A percentile compares a stretch with the other conserved stretches of the same genome.
These are phyloP conservation scores for Primulina tabacum DNA, from an alignment of 257 asterid species.

Conservation along the genomic window DNA sequence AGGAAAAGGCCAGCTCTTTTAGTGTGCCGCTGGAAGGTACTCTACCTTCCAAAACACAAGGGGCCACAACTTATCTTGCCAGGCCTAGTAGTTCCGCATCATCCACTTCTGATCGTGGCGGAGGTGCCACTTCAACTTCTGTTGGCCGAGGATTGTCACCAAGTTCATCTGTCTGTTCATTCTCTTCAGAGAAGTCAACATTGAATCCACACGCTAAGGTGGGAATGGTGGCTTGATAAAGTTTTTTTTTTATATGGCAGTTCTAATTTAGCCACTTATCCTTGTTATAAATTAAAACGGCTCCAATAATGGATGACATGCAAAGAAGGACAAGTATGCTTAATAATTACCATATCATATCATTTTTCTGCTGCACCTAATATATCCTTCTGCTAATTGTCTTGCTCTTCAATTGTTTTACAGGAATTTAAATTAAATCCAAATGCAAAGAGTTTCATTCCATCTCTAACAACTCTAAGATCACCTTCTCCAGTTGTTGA, in stretches of 20 bases:
- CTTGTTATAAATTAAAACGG: not conserved
- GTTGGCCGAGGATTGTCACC: conserved; percentile 72
- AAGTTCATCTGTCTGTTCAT: conserved; percentile 78
- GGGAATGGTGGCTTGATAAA: conserved; percentile 12
- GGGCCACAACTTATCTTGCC: conserved; percentile 36
- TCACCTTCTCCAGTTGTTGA: conserved; percentile 85
- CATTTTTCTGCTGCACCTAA: not conserved
- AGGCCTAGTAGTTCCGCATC: conserved; percentile 65
- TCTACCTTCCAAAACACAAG: conserved; percentile 49
- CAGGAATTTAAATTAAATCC: conserved; percentile 95
- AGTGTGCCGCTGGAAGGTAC: conserved; percentile 41
- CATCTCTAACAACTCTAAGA: conserved; percentile 66
- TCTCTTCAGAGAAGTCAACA: conserved; percentile 83
- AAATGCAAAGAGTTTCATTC: conserved; percentile 76
- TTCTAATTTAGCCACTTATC: not conserved
- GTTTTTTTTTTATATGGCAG: no score
- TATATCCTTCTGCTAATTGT: conserved; percentile 19
- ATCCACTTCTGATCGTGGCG: conserved; percentile 57
- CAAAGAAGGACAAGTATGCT: not conserved
- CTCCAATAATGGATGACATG: not conserved
- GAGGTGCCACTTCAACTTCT: conserved; percentile 66
- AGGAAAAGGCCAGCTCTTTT: conserved; percentile 46
- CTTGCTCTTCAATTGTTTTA: conserved; percentile 13
- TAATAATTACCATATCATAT: not conserved
- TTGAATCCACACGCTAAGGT: conserved; percentile 97